These are phyloP conservation scores for Phytophthora kernoviae DNA, from an alignment of 352 stramenopile species.

Conservation along the genomic window DNA sequence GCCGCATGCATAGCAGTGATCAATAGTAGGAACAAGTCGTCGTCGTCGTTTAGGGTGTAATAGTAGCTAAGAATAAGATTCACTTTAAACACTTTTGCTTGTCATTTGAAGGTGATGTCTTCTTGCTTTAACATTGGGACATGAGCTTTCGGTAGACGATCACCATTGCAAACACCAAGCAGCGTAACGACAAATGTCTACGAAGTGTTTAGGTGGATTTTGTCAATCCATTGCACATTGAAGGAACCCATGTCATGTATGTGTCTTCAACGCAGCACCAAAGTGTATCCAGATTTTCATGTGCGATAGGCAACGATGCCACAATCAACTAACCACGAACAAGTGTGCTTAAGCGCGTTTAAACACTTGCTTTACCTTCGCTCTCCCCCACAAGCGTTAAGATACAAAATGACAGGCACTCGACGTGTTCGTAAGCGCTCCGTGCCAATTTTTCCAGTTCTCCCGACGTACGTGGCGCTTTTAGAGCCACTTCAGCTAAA, in stretches of 20 bases:
- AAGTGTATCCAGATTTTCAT: neutral
- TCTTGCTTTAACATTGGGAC: too few species aligned
- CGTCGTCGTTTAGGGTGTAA: neutral
- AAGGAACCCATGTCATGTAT: neutral
- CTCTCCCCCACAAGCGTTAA: conserved; percentile 2
- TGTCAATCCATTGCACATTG: neutral
- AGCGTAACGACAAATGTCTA: neutral
- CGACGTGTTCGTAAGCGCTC: conserved; percentile 29
- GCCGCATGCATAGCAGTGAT: conserved; percentile 29
- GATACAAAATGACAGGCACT: conserved; percentile 12
- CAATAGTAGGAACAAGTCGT: neutral
- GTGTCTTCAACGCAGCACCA: too few species aligned
- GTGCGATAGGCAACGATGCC: neutral
- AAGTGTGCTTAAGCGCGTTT: too few species aligned
- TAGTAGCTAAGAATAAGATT: neutral
- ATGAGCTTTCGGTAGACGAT: neutral
- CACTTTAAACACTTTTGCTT: neutral
- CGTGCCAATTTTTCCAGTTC: neutral
- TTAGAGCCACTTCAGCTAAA: conserved; percentile 27
- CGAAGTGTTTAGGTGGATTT: conserved; percentile 2
- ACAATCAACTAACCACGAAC: neutral
- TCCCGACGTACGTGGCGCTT: conserved; percentile 36
- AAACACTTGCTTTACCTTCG: neutral
- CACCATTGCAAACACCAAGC: neutral
- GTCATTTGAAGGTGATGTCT: neutral